Base-by-base conservation (phyloP, 1,284 basidiomycete genomes). In the Ustilago hordei region DNA sequence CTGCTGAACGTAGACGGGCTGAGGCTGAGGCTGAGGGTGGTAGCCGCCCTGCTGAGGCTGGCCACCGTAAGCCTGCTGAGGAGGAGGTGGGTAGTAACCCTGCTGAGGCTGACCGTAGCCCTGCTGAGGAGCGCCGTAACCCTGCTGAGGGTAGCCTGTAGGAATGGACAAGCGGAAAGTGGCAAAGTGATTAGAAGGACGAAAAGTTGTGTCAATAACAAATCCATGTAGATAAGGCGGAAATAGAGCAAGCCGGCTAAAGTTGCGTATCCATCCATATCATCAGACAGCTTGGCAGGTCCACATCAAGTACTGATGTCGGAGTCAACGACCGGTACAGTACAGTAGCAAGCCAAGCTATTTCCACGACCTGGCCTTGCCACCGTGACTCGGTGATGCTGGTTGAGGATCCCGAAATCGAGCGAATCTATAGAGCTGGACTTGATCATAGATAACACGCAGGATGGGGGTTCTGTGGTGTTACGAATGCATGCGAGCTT, bases 1-100 rank as follows among this genome's bases (percentile, higher is more conserved):
- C 72, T 78, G 76, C 68, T 78, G 76, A 17, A 78, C 76, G 63
- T 78, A 78, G 60, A 79, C 78, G 31, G 78, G 78, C 64, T 79
- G 78, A 11, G 78, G 78, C 69, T 79, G 78, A 19, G 73, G 69
- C 66, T 79, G 75, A 23, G 65, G 67, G 59, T 74, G 71, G 67
- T 79, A 79, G 47, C 36, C 35, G 15, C 74, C 74, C 60, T 79
- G 77, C 58, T 79, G 78, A 17, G 60, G 64, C 60, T 79, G 78
- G 43, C 78, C 78, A 34, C 75, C 75, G 62, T 79, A 79, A 15
- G 78, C 78, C 69, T 79, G 78, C 69, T 79, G 78, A 23, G 78
- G 78, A 60, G 78, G 78, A 7, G 78, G 78, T 31, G 78, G 78
- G 64, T 79, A 73, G 69, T 78, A 75, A 28, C 66, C 66, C 69